A percentile compares a stretch with the other conserved stretches of the same genome.
phyloP scores from a whole-genome alignment of 106 monocot species.

The Dendrobium huoshanense region DNA sequence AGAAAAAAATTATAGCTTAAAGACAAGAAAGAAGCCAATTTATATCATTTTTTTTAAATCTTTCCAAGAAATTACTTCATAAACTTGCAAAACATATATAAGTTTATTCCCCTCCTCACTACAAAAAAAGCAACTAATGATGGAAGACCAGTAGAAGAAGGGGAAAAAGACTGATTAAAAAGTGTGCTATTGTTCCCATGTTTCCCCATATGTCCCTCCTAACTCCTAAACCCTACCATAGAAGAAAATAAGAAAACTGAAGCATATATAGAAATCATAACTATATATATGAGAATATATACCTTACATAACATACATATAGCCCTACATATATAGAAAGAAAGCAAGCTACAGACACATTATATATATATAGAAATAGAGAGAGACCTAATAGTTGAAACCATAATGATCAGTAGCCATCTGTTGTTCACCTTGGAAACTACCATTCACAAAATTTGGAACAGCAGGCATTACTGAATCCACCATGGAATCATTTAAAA shows the following conservation, averaged over 20 bases:
- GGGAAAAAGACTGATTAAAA: no score
- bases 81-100: background rate
- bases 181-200: background rate
- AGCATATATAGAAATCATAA: background rate
- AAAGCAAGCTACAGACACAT: no score
- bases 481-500: background rate
- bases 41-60: no score
- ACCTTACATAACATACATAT: no score
- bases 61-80: background rate
- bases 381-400: background rate
- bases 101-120: background rate
- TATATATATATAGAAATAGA: background rate
- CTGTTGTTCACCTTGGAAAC: background rate
- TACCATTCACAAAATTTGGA: background rate
- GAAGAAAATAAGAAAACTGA: background rate
- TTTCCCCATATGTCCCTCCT: slow-evolving; percentile 1
- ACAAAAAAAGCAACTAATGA: no score
- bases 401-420: background rate
- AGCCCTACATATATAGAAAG: no score
- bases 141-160: no score
- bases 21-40: no score
- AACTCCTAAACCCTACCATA: background rate
- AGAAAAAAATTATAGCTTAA: no score
- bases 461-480: background rate
- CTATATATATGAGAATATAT: background rate